phyloP scores from a whole-genome alignment of 768 basidiomycete genomes.

The Termitomyces sp. region DNA sequence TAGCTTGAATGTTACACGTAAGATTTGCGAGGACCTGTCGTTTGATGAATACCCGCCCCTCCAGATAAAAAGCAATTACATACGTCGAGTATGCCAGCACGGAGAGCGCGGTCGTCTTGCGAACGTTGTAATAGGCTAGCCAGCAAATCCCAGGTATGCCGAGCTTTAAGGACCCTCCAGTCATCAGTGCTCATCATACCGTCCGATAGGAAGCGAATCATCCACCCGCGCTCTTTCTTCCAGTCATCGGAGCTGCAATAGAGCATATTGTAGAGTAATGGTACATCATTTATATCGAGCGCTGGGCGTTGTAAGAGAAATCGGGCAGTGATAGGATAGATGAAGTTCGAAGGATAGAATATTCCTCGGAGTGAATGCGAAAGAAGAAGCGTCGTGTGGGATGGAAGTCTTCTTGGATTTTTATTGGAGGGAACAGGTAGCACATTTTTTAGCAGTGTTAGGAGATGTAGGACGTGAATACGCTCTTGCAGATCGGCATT shows the following conservation, averaged over 20 bases:
- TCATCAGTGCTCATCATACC: constrained; percentile 72
- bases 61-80: constrained; percentile 11
- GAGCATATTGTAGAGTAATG: constrained; percentile 85
- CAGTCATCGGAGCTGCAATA: constrained; percentile 78
- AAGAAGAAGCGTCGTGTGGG: constrained; percentile 76
- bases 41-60: background rate
- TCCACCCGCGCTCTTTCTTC: constrained; percentile 89
- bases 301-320: constrained; percentile 89
- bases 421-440: constrained; percentile 37
- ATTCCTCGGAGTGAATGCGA: constrained; percentile 76
- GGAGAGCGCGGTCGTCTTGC: constrained; percentile 42
- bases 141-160: constrained; percentile 87
- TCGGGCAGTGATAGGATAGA: constrained; percentile 80
- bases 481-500: constrained; percentile 72
- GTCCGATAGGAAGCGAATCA: constrained; percentile 75
- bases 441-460: constrained; percentile 59
- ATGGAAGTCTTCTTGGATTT: constrained; percentile 56
- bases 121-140: constrained; percentile 78
- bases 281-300: constrained; percentile 78
- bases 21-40: constrained; percentile 68
- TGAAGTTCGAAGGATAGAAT: constrained; percentile 84
- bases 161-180: constrained; percentile 73
- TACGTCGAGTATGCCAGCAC: constrained; percentile 66
- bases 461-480: constrained; percentile 65
- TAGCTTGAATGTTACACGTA: constrained; percentile 64